Base-by-base conservation (phyloP, 2,329 filamentous ascomycete species). In the Sclerotinia glacialis region DNA sequence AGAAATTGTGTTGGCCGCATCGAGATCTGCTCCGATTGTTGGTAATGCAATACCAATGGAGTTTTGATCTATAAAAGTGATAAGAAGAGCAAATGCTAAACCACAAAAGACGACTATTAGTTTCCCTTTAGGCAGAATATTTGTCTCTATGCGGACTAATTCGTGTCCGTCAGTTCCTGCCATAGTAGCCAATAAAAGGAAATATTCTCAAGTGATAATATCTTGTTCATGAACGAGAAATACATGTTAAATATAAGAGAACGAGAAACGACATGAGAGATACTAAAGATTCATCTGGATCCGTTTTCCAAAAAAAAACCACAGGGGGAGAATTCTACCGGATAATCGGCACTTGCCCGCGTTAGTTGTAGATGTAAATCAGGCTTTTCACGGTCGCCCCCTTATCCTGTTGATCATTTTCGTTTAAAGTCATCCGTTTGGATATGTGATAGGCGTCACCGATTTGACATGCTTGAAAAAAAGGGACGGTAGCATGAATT, bases 101-200 rank as follows among this genome's bases (percentile, higher is more conserved):
- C 80, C 80, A 7, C 75, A 74, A 67, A 87, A 85, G 54, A 86
- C 83, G 52, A 80, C 71, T 14, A 85, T 64, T 5, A 85, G 76
- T 69, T 85, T 78, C 12, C 76, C 77, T 49, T 79, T 80, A 0
- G 84, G 83, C 2, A 88, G 78, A 23, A 86, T 79, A 67, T 87
- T 85, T 11, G 81, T 85, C 73, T 87, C 85, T 71, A 86, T 71
- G 26, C 70, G 70, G 50, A 73, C 72, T n/a, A 74, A 63, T 54
- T 74, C 72, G 69, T 72, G 70, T 42, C 59, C 44, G 60, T 60
- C 31, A 6, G 9, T 2, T 50, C 31, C 60, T 37, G 70, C 44
- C 71, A 74, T 74, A 0, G 37, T 66, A 55, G n/a, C 31, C 49
- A 56, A 47, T 55, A 44, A 50, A 40, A 14, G 18, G n/a, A n/a